Evolutionary conservation across 2,329 filamentous ascomycete species (phyloP).

Genomic region (Fusarium sp.): DNA sequence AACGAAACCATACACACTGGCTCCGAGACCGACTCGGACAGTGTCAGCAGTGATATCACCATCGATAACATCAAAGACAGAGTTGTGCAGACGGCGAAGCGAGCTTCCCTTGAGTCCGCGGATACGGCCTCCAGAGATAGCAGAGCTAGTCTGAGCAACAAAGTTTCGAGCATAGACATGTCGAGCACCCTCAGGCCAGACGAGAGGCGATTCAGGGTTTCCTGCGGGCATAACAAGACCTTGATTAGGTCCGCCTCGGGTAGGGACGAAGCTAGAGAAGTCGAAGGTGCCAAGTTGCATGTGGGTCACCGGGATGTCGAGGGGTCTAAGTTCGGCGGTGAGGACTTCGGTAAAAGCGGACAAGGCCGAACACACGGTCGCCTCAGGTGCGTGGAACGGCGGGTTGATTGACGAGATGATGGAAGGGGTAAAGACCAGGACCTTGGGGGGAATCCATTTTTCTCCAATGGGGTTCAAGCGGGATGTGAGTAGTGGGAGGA

Average conservation of each 20-base stretch:
- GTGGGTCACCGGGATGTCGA: constrained; percentile 83
- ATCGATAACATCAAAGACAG: constrained; percentile 90
- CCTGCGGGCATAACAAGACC: constrained; percentile 55
- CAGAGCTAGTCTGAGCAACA: constrained; percentile 64
- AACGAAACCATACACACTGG: constrained; percentile 84
- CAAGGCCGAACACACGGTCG: constrained; percentile 86
- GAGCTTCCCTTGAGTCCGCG: constrained; percentile 75
- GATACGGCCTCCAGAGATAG: constrained; percentile 66
- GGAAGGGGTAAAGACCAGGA: constrained; percentile 81
- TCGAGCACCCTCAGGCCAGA: constrained; percentile 72
- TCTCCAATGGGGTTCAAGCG: constrained; percentile 65
- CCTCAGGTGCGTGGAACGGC: constrained; percentile 86
- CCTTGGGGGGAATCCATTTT: constrained; percentile 68
- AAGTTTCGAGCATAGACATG: constrained; percentile 73
- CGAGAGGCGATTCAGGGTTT: constrained; percentile 60
- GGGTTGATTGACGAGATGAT: constrained; percentile 84
- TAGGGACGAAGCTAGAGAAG: constrained; percentile 72
- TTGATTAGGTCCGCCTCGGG: constrained; percentile 51
- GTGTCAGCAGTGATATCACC: constrained; percentile 69
- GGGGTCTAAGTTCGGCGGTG: constrained; percentile 79
- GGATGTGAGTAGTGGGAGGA: constrained; percentile 80
- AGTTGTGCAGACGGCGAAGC: constrained; percentile 82
- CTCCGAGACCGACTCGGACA: constrained; percentile 85
- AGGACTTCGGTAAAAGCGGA: constrained; percentile 86
- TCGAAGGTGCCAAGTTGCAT: constrained; percentile 94